Evolutionary conservation across 768 basidiomycete species (phyloP).

Genomic region (Rhizopogon sp.): DNA sequence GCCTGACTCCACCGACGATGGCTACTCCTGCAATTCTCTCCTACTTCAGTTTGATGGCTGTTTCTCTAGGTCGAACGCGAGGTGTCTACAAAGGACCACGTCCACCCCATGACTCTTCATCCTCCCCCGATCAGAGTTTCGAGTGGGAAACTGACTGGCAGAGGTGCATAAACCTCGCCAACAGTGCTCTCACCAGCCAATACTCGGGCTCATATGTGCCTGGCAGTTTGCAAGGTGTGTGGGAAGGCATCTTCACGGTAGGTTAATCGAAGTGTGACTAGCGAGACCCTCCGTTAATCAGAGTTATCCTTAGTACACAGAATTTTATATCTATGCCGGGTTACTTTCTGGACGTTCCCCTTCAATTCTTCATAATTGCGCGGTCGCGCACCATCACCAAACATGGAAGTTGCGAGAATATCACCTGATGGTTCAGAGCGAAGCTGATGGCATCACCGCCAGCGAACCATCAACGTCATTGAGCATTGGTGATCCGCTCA

Average conservation of each 20-base stretch:
- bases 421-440: constrained; percentile 41
- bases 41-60: constrained; percentile 50
- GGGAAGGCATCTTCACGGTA: constrained; percentile 79
- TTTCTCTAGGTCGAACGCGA: constrained; percentile 7
- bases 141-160: constrained; percentile 76
- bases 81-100: constrained; percentile 4
- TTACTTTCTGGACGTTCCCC: constrained; percentile 69
- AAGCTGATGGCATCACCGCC: constrained; percentile 9
- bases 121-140: constrained; percentile 25
- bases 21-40: constrained; percentile 70
- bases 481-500: constrained; percentile 54
- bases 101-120: constrained; percentile 9
- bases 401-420: constrained; percentile 87
- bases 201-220: constrained; percentile 48
- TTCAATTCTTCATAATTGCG: constrained; percentile 60
- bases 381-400: constrained; percentile 81
- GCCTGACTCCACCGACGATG: constrained; percentile 53
- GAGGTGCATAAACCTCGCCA: constrained; percentile 40
- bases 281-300: neutral
- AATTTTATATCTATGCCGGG: constrained; percentile 80
- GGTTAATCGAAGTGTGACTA: constrained; percentile 15
- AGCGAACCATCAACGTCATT: constrained; percentile 29
- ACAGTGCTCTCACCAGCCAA: constrained; percentile 24
- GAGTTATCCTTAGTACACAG: constrained; percentile 52
- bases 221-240: constrained; percentile 70